These are phyloP conservation scores for Vaccinium macrocarpon DNA, from an alignment of 148 eudicot species.

Conservation along the genomic window DNA sequence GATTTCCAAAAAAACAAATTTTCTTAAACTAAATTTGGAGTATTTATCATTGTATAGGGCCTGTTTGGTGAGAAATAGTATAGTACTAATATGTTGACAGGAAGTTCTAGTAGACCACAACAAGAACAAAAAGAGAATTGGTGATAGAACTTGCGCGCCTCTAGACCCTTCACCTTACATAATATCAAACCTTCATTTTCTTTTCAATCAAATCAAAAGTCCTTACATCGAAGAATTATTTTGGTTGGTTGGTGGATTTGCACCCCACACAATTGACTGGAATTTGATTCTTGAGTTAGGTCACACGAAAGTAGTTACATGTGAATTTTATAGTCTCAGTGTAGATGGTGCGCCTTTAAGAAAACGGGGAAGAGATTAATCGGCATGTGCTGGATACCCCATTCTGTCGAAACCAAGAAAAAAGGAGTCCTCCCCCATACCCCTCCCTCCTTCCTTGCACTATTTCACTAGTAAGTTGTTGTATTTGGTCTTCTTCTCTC, in stretches of 20 bases:
- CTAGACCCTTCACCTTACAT: not conserved
- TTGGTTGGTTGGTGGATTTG: too few species aligned
- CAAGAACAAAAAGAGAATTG: constrained; percentile 1
- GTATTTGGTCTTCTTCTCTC: constrained; percentile 41
- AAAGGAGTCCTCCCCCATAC: too few species aligned
- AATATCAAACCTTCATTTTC: constrained; percentile 17
- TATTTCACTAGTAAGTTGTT: not conserved
- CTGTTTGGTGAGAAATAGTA: not conserved
- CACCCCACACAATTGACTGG: too few species aligned
- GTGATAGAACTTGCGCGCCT: not conserved
- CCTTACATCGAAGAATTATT: not conserved
- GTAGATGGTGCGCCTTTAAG: too few species aligned
- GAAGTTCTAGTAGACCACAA: not conserved
- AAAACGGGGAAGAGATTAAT: too few species aligned
- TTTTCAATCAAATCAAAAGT: constrained; percentile 10
- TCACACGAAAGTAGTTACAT: too few species aligned
- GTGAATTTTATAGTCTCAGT: too few species aligned
- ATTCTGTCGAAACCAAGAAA: too few species aligned
- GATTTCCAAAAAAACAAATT: not conserved
- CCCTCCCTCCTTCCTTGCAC: not conserved
- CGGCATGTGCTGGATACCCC: too few species aligned
- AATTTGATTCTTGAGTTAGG: too few species aligned
- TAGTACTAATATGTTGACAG: constrained; percentile 4
- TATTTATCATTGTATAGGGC: not conserved
- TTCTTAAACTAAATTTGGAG: not conserved